These are phyloP conservation scores for Eucalyptus tenuipes DNA, from an alignment of 345 rosid species.

Conservation along the genomic window DNA sequence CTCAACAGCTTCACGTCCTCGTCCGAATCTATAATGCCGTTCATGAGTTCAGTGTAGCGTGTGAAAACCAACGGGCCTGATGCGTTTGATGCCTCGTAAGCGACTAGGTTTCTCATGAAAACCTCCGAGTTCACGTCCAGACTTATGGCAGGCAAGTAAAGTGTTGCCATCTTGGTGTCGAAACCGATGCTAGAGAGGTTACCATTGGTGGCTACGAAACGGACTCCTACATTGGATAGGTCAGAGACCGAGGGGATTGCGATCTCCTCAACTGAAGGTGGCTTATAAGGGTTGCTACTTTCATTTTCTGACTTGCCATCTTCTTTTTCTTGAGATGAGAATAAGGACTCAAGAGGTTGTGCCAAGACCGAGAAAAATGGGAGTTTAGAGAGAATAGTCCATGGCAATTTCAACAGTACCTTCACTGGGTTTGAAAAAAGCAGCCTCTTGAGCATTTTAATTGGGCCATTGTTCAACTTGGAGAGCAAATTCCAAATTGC, in stretches of 20 bases:
- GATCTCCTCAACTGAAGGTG: conserved; percentile 61
- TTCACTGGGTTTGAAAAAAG: conserved; percentile 16
- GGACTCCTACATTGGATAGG: conserved; percentile 30
- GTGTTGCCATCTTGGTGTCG: conserved; percentile 13
- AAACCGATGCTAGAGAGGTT: conserved; percentile 31
- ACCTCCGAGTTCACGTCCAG: conserved; percentile 52
- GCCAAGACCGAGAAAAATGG: conserved; percentile 31
- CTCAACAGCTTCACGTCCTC: conserved; percentile 65
- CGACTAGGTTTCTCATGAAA: conserved; percentile 55
- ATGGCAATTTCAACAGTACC: conserved; percentile 23
- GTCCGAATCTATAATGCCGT: conserved; percentile 53
- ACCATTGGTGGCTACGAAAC: conserved; percentile 24
- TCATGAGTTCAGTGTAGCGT: conserved; percentile 68
- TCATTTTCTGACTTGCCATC: not conserved
- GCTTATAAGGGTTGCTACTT: conserved; percentile 1
- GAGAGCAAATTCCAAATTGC: conserved; percentile 13
- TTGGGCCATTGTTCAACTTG: conserved; percentile 1
- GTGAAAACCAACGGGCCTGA: conserved; percentile 56
- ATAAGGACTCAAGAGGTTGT: conserved; percentile 7
- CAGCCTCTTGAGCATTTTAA: conserved; percentile 4
- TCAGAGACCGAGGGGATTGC: conserved; percentile 55
- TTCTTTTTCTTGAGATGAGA: conserved; percentile 7
- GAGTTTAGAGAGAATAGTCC: conserved; percentile 40
- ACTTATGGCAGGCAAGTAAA: conserved; percentile 48
- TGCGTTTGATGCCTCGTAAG: conserved; percentile 55